Evolutionary conservation across 306 rosid genomes (phyloP).

Genomic region (Quercus suber): DNA sequence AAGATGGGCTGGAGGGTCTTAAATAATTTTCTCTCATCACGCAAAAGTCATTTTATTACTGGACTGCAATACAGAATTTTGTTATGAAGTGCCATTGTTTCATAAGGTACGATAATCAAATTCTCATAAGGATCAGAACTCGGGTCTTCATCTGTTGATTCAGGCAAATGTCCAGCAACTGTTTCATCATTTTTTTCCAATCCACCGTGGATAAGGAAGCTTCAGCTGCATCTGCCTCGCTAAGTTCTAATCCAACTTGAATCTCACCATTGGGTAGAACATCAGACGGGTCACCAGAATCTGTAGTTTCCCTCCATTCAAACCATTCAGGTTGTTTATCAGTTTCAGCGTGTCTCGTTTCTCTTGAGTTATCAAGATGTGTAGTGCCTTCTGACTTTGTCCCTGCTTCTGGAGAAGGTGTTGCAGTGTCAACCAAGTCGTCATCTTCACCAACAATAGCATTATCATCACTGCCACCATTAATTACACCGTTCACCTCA

Average conservation of each 20-base stretch:
- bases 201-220: slow-evolving; percentile 41
- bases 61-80: neutral
- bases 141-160: slow-evolving; percentile 23
- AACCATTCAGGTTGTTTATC: slow-evolving; percentile 96
- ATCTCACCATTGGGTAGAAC: slow-evolving; percentile 65
- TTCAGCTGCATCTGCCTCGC: slow-evolving; percentile 33
- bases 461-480: slow-evolving; percentile 43
- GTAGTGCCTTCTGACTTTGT: slow-evolving; percentile 31
- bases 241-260: slow-evolving; percentile 35
- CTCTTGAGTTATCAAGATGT: slow-evolving; percentile 9
- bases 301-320: slow-evolving; percentile 96
- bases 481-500: slow-evolving; percentile 38
- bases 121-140: slow-evolving; percentile 27
- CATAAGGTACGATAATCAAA: neutral
- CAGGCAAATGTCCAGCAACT: slow-evolving; percentile 32
- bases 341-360: slow-evolving; percentile 39
- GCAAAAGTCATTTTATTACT: neutral
- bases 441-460: slow-evolving; percentile 42
- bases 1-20: neutral
- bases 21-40: neutral
- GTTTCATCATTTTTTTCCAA: slow-evolving; percentile 30
- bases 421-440: slow-evolving; percentile 48
- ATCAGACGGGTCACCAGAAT: slow-evolving; percentile 57
- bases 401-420: slow-evolving; percentile 62
- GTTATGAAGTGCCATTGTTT: neutral